These are phyloP conservation scores for Ophioceras dolichostomum DNA, from an alignment of 2,329 filamentous ascomycete species.

Conservation along the genomic window DNA sequence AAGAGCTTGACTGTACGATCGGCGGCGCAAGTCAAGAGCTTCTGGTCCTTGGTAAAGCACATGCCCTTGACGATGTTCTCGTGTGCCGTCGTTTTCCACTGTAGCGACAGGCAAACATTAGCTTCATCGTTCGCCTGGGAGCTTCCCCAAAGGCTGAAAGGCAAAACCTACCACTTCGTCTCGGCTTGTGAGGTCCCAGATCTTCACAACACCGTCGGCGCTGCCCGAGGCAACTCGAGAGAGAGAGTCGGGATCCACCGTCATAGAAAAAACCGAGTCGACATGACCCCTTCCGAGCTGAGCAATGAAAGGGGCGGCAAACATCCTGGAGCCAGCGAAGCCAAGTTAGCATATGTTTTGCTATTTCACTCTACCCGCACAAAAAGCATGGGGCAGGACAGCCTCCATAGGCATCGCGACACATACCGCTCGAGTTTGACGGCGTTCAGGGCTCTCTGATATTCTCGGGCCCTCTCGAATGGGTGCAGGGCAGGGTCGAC, in stretches of 20 bases:
- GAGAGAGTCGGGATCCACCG: slow-evolving; percentile 65
- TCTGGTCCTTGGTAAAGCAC: slow-evolving; percentile 76
- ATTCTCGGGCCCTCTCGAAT: slow-evolving; percentile 83
- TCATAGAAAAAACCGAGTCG: slow-evolving; percentile 75
- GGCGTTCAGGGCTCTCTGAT: slow-evolving; percentile 58
- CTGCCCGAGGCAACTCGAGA: slow-evolving; percentile 71
- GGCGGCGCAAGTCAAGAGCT: slow-evolving; percentile 72
- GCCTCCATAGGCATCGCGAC: no score
- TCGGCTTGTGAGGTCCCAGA: slow-evolving; percentile 45
- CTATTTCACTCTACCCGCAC: no score
- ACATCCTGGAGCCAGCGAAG: no score
- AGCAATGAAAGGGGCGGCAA: slow-evolving; percentile 55
- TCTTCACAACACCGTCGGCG: slow-evolving; percentile 88
- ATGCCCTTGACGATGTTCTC: slow-evolving; percentile 89
- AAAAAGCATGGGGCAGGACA: no score
- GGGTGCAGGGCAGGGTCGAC: slow-evolving; percentile 71
- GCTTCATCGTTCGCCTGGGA: slow-evolving; percentile 23
- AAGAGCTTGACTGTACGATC: slow-evolving; percentile 79
- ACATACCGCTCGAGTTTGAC: slow-evolving; percentile 84
- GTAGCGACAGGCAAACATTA: not conserved
- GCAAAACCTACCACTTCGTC: slow-evolving; percentile 32
- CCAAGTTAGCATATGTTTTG: no score
- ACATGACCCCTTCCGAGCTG: slow-evolving; percentile 87
- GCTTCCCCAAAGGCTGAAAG: not conserved
- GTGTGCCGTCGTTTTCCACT: slow-evolving; percentile 59